A percentile compares a stretch with the other conserved stretches of the same genome.
Conservation (phyloP, 495 filamentous ascomycete genomes). For the Aspergillus sclerotiicarbonarius region DNA sequence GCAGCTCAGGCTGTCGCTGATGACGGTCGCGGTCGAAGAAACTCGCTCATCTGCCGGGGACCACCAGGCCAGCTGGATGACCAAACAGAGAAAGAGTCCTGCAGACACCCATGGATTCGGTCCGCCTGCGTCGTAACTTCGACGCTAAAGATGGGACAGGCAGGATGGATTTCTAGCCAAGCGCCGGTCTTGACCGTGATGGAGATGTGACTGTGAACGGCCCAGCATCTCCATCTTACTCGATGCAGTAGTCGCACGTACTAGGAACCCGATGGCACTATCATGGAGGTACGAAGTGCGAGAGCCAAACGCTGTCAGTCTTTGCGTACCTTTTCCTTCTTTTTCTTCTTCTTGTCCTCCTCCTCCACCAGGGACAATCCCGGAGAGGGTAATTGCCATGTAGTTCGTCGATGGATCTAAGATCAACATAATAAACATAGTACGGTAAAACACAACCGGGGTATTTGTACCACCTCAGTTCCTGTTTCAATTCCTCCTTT, state of each 20-base stretch:
- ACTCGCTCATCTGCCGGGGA: too few species aligned
- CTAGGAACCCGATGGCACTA: too few species aligned
- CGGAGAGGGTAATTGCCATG: not conserved
- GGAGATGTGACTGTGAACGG: not conserved
- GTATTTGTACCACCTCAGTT: conserved; percentile 3
- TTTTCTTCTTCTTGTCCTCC: too few species aligned
- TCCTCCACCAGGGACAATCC: not conserved
- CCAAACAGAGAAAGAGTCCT: not conserved
- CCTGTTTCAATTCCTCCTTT: not conserved
- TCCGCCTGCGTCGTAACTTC: not conserved
- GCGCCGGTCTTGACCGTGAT: not conserved
- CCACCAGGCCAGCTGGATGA: not conserved
- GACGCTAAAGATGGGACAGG: not conserved
- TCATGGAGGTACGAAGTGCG: too few species aligned
- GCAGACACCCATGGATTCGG: not conserved
- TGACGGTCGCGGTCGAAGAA: not conserved
- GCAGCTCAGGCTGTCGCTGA: not conserved
- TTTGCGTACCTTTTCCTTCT: too few species aligned
- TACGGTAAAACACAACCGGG: not conserved
- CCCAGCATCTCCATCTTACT: not conserved
- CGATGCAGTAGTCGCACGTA: not conserved
- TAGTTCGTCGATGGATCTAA: not conserved
- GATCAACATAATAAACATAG: too few species aligned
- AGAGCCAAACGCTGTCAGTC: too few species aligned
- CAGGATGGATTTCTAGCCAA: not conserved